Evolutionary conservation across 306 rosid species (phyloP), one percentile per base, ranked within the genome.

Genomic region (Aeschynomene evenia): DNA sequence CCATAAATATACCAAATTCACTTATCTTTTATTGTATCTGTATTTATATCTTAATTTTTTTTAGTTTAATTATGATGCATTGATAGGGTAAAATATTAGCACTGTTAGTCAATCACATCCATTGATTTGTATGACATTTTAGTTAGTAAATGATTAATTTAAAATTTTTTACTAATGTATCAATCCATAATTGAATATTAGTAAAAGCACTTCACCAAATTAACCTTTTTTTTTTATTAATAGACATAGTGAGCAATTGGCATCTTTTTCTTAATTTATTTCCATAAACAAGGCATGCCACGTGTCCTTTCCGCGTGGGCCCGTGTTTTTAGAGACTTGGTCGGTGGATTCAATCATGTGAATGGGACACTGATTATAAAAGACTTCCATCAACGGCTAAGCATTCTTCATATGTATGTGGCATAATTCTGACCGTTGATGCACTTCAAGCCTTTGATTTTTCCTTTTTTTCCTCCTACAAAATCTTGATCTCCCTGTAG

Each of bases 301-400:
- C 73, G 54, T 56, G 54, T 5, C n/a, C 18, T 28, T 19, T 63
- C 45, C 71, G 65, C 53, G 78, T 63, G 77, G 71, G 66, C 56
- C 55, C 78, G 28, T 36, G 36, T 29, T 51, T 39, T 15, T 9
- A 20, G 7, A 7, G 66, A 31, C 3, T n/a, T 51, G 71, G 52
- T 63, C 61, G 50, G 66, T 39, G 40, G 62, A 28, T 26, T 28
- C 20, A 54, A 54, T 54, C 61, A 54, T 23, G 0, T 8, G 34
- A 1, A 3, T 15, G 51, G 7, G 11, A 2, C 37, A 60, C 15
- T 37, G 51, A 45, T 13, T 5, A 6, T n/a, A n/a, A n/a, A n/a
- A 6, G 3, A 14, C 40, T 39, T 49, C 34, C 22, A 70, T 78
- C 82, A 72, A 72, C 70, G 64, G 74, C 70, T 15, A 28, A 39